Evolutionary conservation across 495 filamentous ascomycete genomes (phyloP), one percentile per base, ranked within the genome.

Genomic region (Penicillium waksmanii): DNA sequence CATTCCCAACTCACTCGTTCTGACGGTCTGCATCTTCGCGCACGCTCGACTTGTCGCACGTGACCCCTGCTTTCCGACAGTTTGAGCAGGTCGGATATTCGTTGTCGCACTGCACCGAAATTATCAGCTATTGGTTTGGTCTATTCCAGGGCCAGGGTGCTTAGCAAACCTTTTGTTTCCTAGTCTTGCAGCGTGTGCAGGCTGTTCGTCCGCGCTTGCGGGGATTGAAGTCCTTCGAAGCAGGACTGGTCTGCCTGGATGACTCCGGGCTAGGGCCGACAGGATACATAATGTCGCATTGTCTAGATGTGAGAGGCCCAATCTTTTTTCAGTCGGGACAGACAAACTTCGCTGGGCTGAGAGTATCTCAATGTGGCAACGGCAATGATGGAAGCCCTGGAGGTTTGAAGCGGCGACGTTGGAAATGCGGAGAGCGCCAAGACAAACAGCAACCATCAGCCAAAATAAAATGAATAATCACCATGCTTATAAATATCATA

Each of bases 131-230:
- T 7, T 3, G 6, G 17, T 4, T 3, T n/a, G 42, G 1, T 19
- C 4, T n/a, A 9, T 44, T n/a, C 7, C 7, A 44, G 15, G 17
- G 3, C 3, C 9, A 5, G 13, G 15, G n/a, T 17, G 0, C 15
- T 44, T 18, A 44, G 4, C 17, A 17, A 46, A 74, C 75, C 69
- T 72, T 82, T 61, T 84, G 81, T 58, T 84, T 84, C 56, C 80
- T 65, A 10, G 66, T 77, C 64, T 82, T 79, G 68, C 80, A 84
- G 49, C 80, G 73, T 52, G 80, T 77, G 58, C 81, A 84, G 11
- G 78, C 78, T 9, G 79, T 84, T 49, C 81, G 69, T 7, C 76
- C 78, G 33, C 81, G 75, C 68, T 84, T 84, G 23, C 79, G 75
- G 18, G 81, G 77, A 46, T 80, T 80, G 53, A 76, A 62, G 42